phyloP scores from a whole-genome alignment of 2,329 filamentous ascomycete species.

The Ascochyta lentis region DNA sequence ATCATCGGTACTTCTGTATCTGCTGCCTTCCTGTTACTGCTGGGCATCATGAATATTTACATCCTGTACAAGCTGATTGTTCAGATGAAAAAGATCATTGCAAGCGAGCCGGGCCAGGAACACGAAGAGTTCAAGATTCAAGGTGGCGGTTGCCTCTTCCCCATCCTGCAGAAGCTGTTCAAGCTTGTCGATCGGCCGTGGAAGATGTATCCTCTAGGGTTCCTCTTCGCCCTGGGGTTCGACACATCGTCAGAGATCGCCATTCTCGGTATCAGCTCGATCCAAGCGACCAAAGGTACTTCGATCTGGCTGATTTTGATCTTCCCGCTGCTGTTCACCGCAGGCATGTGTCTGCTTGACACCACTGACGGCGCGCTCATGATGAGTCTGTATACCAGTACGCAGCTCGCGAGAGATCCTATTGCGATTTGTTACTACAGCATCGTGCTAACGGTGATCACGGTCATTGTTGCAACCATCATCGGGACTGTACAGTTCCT shows the following conservation, averaged over 20 bases:
- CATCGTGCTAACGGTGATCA: slow-evolving; percentile 82
- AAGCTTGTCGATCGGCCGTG: slow-evolving; percentile 75
- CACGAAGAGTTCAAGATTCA: slow-evolving; percentile 70
- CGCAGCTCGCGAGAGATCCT: slow-evolving; percentile 75
- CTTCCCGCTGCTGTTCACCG: slow-evolving; percentile 89
- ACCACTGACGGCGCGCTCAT: slow-evolving; percentile 93
- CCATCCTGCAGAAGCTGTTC: slow-evolving; percentile 77
- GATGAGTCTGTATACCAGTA: slow-evolving; percentile 90
- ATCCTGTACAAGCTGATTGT: slow-evolving; percentile 80
- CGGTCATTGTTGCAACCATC: slow-evolving; percentile 80
- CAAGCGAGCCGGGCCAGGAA: slow-evolving; percentile 53
- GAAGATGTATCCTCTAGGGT: slow-evolving; percentile 94
- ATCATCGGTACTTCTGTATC: slow-evolving; percentile 91
- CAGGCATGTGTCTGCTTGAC: slow-evolving; percentile 94
- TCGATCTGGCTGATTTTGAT: slow-evolving; percentile 94
- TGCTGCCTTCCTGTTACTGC: slow-evolving; percentile 79
- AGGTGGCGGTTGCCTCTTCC: slow-evolving; percentile 76
- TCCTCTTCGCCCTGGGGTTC: slow-evolving; percentile 88
- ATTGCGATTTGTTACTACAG: slow-evolving; percentile 96
- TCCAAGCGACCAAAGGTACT: slow-evolving; percentile 85
- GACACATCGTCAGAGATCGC: slow-evolving; percentile 96
- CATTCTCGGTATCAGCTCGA: slow-evolving; percentile 84
- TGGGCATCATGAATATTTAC: slow-evolving; percentile 85
- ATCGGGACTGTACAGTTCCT: slow-evolving; percentile 88
- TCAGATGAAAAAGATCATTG: slow-evolving; percentile 69